Evolutionary conservation across 2,329 filamentous ascomycete species (phyloP).

Genomic region (Aspergillus chevalieri): DNA sequence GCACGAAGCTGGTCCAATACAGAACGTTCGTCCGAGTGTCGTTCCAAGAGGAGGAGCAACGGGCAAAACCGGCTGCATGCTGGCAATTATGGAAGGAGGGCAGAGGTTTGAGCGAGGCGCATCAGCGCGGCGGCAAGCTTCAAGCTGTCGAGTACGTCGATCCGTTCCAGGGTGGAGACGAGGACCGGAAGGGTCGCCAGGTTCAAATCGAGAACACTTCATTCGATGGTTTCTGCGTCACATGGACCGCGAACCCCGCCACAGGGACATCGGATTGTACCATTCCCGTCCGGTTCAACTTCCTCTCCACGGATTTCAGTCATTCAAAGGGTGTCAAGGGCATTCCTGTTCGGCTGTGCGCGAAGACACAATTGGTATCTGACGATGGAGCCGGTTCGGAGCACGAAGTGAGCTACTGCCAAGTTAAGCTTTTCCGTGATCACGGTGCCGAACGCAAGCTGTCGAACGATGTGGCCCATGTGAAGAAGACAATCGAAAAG

Average conservation of each 20-base stretch:
- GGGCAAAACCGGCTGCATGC: constrained; percentile 71
- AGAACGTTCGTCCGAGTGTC: constrained; percentile 91
- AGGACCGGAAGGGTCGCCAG: constrained; percentile 53
- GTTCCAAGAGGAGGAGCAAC: constrained; percentile 92
- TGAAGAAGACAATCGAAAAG: constrained; percentile 96
- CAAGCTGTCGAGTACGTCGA: constrained; percentile 94
- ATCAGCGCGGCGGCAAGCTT: constrained; percentile 84
- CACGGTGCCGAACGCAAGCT: constrained; percentile 93
- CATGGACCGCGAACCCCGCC: constrained; percentile 67
- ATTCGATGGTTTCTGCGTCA: constrained; percentile 89
- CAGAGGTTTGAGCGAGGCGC: constrained; percentile 88
- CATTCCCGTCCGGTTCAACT: constrained; percentile 93
- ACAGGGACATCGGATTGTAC: constrained; percentile 69
- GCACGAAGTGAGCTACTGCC: constrained; percentile 72
- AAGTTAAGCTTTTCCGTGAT: constrained; percentile 93
- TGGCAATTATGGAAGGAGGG: constrained; percentile 97
- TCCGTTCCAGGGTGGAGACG: constrained; percentile 49
- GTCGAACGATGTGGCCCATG: constrained; percentile 87
- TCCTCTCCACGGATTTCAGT: constrained; percentile 95
- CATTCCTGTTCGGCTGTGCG: constrained; percentile 85
- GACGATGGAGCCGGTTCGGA: constrained; percentile 34
- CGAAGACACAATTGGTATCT: constrained; percentile 71
- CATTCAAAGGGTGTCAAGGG: constrained; percentile 98
- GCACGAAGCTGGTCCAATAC: constrained; percentile 62
- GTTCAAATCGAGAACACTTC: constrained; percentile 70